phyloP scores from a whole-genome alignment of 2,329 filamentous ascomycete genomes.

The Myriosclerotinia scirpicola region DNA sequence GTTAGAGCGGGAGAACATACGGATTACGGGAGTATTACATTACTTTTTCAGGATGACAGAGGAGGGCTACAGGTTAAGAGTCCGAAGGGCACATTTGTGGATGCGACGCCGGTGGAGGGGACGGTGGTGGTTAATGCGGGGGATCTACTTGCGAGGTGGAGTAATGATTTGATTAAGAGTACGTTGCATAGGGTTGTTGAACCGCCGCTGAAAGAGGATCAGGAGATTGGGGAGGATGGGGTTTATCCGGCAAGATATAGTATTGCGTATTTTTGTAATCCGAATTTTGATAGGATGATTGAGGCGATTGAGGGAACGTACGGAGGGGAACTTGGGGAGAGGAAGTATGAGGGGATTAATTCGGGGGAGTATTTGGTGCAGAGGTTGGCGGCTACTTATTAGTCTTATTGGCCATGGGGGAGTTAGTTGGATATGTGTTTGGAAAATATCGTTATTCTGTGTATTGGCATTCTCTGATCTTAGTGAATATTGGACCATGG shows the following conservation, averaged over 20 bases:
- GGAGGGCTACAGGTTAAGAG: slow-evolving; percentile 59
- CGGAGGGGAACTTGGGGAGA: slow-evolving; percentile 56
- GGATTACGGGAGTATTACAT: slow-evolving; percentile 53
- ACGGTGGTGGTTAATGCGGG: slow-evolving; percentile 89
- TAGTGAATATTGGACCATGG: too few species aligned
- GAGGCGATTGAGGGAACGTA: slow-evolving; percentile 67
- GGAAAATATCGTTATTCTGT: too few species aligned
- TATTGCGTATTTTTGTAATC: slow-evolving; percentile 80
- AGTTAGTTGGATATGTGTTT: too few species aligned
- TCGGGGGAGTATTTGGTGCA: slow-evolving; percentile 79
- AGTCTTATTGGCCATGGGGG: background rate
- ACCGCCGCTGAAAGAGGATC: slow-evolving; percentile 55
- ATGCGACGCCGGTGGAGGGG: slow-evolving; percentile 77
- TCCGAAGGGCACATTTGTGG: slow-evolving; percentile 74
- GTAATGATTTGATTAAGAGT: slow-evolving; percentile 86
- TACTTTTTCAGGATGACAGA: slow-evolving; percentile 55
- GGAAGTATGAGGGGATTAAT: slow-evolving; percentile 77
- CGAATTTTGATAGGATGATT: slow-evolving; percentile 62
- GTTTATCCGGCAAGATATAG: slow-evolving; percentile 76
- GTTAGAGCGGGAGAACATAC: slow-evolving; percentile 54
- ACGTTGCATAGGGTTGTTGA: slow-evolving; percentile 90
- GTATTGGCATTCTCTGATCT: too few species aligned
- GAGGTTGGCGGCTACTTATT: slow-evolving; percentile 75
- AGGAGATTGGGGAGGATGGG: slow-evolving; percentile 42
- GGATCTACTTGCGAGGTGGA: slow-evolving; percentile 83